Evolutionary conservation across 768 basidiomycete genomes (phyloP).

Genomic region (Boletus huronensis): DNA sequence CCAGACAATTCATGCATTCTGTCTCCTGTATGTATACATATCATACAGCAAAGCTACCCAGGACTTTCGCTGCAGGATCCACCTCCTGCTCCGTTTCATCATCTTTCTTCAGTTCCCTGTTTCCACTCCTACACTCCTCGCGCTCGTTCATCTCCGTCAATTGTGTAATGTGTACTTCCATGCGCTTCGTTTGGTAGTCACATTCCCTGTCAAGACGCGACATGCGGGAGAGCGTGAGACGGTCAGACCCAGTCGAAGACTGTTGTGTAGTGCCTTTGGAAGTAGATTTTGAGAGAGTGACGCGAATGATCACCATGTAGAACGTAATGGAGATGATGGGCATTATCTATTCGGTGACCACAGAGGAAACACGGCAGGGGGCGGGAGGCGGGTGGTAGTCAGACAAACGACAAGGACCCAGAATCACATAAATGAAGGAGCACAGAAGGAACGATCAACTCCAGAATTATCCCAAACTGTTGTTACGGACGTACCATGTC

Average conservation of each 20-base stretch:
- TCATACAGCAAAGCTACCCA: neutral
- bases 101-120: neutral
- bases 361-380: neutral
- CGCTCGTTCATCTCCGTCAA: neutral
- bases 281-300: neutral
- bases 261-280: neutral
- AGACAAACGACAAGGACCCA: too few species aligned
- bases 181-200: neutral
- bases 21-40: neutral
- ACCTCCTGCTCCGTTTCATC: neutral
- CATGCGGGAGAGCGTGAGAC: neutral
- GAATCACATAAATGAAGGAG: too few species aligned
- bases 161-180: neutral
- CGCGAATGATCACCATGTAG: neutral
- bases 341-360: neutral
- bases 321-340: neutral
- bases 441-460: neutral
- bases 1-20: too few species aligned
- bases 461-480: neutral
- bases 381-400: neutral
- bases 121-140: neutral
- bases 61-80: neutral
- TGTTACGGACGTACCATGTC: constrained; percentile 16
- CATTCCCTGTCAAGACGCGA: neutral
- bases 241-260: neutral